These are phyloP conservation scores for Fomitopsis palustris DNA, from an alignment of 1,284 basidiomycete genomes.

Conservation along the genomic window DNA sequence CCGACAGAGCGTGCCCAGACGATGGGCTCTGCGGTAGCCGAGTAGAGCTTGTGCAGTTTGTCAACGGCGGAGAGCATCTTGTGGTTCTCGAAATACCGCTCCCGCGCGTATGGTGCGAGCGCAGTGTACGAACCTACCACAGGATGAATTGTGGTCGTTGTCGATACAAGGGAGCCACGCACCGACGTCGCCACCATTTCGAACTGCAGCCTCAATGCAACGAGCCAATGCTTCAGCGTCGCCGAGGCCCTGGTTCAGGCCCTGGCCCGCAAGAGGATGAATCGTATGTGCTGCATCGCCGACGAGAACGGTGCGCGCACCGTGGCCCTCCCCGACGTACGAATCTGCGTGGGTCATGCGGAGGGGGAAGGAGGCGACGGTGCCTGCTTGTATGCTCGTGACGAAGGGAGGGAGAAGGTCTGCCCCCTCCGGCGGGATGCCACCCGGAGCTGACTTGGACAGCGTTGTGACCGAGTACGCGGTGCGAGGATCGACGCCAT, in stretches of 20 bases:
- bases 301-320: slow-evolving; percentile 80
- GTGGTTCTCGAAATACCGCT: slow-evolving; percentile 85
- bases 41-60: slow-evolving; percentile 86
- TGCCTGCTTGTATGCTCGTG: slow-evolving; percentile 67
- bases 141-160: neutral
- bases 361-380: slow-evolving; percentile 89
- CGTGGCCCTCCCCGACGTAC: slow-evolving; percentile 74
- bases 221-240: slow-evolving; percentile 75
- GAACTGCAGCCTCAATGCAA: slow-evolving; percentile 56
- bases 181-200: slow-evolving; percentile 80
- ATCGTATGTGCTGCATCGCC: slow-evolving; percentile 97
- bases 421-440: slow-evolving; percentile 61
- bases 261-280: slow-evolving; percentile 97
- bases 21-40: slow-evolving; percentile 58
- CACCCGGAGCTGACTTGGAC: slow-evolving; percentile 27
- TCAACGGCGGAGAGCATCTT: slow-evolving; percentile 80
- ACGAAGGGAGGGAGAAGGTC: slow-evolving; percentile 76
- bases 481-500: slow-evolving; percentile 59
- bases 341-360: slow-evolving; percentile 84
- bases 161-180: slow-evolving; percentile 20
- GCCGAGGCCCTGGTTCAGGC: slow-evolving; percentile 88
- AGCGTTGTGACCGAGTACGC: slow-evolving; percentile 50
- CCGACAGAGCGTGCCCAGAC: slow-evolving; percentile 88
- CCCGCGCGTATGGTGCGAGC: slow-evolving; percentile 72
- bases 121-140: slow-evolving; percentile 71